Percentiles rank a stretch among this genome's conserved stretches.
phyloP scores from a whole-genome alignment of 1,284 basidiomycete species.

The Coniophora puteana region DNA sequence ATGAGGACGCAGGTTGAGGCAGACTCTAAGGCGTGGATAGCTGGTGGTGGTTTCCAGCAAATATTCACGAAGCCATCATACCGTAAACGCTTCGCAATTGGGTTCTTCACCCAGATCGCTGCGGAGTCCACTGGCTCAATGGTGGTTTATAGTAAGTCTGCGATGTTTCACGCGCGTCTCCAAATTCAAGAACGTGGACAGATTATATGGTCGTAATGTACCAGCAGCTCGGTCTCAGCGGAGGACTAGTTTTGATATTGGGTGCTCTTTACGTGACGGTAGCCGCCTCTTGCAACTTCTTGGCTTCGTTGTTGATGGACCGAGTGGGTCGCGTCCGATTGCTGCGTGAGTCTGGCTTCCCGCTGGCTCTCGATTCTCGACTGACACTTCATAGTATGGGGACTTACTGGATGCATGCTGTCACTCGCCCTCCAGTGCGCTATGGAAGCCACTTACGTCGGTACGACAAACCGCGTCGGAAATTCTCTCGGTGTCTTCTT shows the following conservation, averaged over 20 bases:
- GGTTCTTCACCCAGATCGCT: conserved; percentile 14
- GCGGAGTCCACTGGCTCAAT: conserved; percentile 14
- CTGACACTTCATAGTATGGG: conserved; percentile 4
- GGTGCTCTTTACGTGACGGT: conserved; percentile 9
- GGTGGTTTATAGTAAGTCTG: conserved; percentile 12
- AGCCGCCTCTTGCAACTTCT: conserved; percentile 7
- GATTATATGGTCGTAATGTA: conserved; percentile 10
- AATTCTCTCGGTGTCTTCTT: conserved; percentile 11
- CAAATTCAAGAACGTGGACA: neutral
- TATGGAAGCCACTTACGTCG: conserved; percentile 7
- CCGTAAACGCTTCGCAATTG: conserved; percentile 14
- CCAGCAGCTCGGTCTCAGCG: conserved; percentile 8
- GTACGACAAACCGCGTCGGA: conserved; percentile 3
- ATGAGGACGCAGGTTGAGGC: conserved; percentile 10
- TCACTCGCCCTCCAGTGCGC: conserved; percentile 6
- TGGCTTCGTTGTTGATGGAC: conserved; percentile 9
- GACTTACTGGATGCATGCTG: conserved; percentile 10
- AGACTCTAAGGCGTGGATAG: conserved; percentile 8
- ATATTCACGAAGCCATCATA: conserved; percentile 13
- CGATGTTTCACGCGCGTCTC: neutral
- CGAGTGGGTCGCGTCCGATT: conserved; percentile 8
- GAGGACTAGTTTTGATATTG: conserved; percentile 8
- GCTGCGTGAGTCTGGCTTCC: conserved; percentile 3
- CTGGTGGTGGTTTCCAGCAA: conserved; percentile 10
- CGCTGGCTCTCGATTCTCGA: neutral